Evolutionary conservation across 1,284 basidiomycete species (phyloP).

Genomic region (Cryptococcus wingfieldii): DNA sequence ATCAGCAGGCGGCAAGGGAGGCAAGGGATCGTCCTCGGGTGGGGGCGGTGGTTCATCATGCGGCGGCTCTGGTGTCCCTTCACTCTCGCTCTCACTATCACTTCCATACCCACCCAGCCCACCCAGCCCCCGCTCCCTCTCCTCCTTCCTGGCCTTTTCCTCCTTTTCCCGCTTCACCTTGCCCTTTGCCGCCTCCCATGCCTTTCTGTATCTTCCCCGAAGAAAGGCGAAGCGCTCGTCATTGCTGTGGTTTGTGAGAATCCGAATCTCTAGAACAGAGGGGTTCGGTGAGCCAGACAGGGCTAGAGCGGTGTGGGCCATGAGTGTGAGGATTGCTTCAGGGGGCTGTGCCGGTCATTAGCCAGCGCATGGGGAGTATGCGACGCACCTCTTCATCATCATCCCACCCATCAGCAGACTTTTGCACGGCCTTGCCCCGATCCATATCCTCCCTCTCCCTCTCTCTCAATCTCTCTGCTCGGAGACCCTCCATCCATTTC

Average conservation of each 20-base stretch:
- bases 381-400: constrained; percentile 64
- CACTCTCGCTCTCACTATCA: constrained; percentile 26
- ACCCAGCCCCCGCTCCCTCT: constrained; percentile 20
- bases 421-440: constrained; percentile 13
- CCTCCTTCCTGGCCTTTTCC: constrained; percentile 9
- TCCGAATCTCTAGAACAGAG: constrained; percentile 75
- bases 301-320: constrained; percentile 68
- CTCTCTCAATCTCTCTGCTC: constrained; percentile 61
- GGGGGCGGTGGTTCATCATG: constrained; percentile 13
- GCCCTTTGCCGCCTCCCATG: constrained; percentile 54
- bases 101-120: constrained; percentile 46
- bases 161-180: constrained; percentile 13
- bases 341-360: constrained; percentile 57
- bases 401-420: constrained; percentile 53
- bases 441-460: constrained; percentile 26
- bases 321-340: constrained; percentile 60
- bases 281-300: constrained; percentile 66
- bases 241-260: constrained; percentile 71
- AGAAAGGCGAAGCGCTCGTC: constrained; percentile 71
- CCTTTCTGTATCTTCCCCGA: constrained; percentile 62
- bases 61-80: constrained; percentile 14
- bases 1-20: neutral
- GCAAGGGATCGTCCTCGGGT: constrained; percentile 1
- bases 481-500: constrained; percentile 57
- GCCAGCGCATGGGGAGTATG: neutral